Percentiles rank a stretch among this genome's conserved stretches.
phyloP scores from a whole-genome alignment of 73 alveolate species.

The Durusdinium trenchii region DNA sequence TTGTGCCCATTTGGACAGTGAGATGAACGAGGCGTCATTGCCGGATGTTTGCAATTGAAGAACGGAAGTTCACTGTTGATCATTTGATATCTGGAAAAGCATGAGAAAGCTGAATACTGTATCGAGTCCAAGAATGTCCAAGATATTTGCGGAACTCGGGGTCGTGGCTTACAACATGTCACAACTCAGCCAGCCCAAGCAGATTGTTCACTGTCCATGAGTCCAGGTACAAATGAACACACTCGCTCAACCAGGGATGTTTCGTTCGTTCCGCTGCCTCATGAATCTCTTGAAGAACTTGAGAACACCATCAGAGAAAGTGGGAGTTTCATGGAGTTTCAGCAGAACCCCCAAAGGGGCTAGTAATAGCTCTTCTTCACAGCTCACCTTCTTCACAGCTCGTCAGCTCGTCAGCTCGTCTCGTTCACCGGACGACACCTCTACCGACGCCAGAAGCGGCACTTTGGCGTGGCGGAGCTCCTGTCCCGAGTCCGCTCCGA shows the following conservation, averaged over 20 bases:
- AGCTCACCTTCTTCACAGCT: not conserved
- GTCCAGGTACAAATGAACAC: too few species aligned
- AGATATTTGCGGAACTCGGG: not conserved
- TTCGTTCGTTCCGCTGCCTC: too few species aligned
- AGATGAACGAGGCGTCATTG: not conserved
- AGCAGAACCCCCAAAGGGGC: too few species aligned
- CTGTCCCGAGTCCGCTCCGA: not conserved
- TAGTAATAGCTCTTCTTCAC: not conserved
- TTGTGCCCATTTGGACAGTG: constrained; percentile 68
- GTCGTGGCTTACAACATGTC: not conserved
- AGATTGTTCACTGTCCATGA: not conserved
- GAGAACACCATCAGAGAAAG: not conserved
- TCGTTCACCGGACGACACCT: too few species aligned
- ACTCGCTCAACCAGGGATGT: too few species aligned
- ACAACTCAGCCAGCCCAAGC: not conserved
- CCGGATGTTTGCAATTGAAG: not conserved
- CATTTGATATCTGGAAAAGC: not conserved
- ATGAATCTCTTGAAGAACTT: too few species aligned
- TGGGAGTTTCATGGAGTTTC: too few species aligned
- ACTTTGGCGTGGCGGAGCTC: constrained; percentile 6
- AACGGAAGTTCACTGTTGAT: not conserved
- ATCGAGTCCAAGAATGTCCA: too few species aligned
- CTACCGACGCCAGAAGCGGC: not conserved
- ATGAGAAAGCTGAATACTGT: not conserved
- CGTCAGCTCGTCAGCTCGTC: too few species aligned